These are phyloP conservation scores for Amanita exitialis DNA, from an alignment of 768 basidiomycete genomes.

Conservation along the genomic window DNA sequence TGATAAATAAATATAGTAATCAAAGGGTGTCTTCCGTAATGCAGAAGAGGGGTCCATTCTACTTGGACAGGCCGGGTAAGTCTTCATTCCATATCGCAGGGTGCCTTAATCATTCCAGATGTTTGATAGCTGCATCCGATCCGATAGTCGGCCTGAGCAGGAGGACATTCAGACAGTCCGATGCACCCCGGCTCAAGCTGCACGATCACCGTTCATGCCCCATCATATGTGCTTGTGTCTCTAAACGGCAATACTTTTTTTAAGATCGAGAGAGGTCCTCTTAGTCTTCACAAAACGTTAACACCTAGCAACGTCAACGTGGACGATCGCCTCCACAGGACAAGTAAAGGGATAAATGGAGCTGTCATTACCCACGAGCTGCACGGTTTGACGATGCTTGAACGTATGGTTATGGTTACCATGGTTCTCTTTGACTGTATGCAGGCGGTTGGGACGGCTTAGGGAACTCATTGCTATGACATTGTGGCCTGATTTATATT, in stretches of 20 bases:
- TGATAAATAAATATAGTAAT: conserved; percentile 30
- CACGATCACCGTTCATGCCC: conserved; percentile 53
- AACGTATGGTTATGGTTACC: background rate
- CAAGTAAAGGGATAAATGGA: conserved; percentile 15
- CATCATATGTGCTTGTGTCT: conserved; percentile 64
- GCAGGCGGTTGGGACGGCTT: no score
- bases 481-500: no score
- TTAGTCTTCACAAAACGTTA: conserved; percentile 45
- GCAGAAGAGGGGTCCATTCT: conserved; percentile 47
- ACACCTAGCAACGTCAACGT: conserved; percentile 45
- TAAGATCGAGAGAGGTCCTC: conserved; percentile 32
- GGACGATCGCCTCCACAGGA: conserved; percentile 19
- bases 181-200: conserved; percentile 49
- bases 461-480: no score
- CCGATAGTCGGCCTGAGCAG: conserved; percentile 56
- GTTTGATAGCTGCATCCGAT: conserved; percentile 45
- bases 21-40: conserved; percentile 35
- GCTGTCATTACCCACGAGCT: background rate
- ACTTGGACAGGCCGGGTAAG: conserved; percentile 53
- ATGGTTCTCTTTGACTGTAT: background rate
- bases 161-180: conserved; percentile 40
- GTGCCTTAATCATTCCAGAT: conserved; percentile 26
- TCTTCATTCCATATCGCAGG: background rate
- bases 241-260: conserved; percentile 29
- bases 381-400: background rate